A percentile compares a stretch with the other conserved stretches of the same genome.
Conservation (phyloP, 345 rosid genomes). For the Barbarea vulgaris region DNA sequence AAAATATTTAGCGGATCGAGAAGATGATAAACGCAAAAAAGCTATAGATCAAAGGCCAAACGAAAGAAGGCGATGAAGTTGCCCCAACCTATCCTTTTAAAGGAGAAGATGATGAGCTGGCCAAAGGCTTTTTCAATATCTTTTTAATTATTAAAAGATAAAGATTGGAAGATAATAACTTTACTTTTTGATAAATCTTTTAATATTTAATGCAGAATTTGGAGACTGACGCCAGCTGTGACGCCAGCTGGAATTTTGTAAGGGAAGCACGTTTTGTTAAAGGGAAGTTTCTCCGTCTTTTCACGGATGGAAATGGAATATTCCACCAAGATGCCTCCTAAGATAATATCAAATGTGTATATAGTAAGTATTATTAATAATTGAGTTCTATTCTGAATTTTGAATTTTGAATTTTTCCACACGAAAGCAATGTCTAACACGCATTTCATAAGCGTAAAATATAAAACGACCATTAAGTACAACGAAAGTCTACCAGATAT, state of each 20-base stretch:
- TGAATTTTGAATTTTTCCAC: not conserved
- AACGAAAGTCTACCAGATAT: slow-evolving; percentile 21
- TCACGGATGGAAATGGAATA: slow-evolving; percentile 17
- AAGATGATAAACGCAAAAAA: slow-evolving; percentile 1
- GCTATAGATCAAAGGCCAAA: slow-evolving; percentile 3
- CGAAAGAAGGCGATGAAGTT: slow-evolving; percentile 38
- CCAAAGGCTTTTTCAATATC: not conserved
- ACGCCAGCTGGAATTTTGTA: slow-evolving; percentile 28
- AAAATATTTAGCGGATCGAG: slow-evolving; percentile 39
- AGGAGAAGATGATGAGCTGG: slow-evolving; percentile 37
- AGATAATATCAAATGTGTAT: slow-evolving; percentile 10
- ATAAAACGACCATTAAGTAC: not conserved
- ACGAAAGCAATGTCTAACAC: slow-evolving; percentile 29
- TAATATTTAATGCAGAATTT: not conserved
- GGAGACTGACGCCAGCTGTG: slow-evolving; percentile 21
- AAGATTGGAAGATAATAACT: slow-evolving; percentile 9
- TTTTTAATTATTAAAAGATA: not conserved
- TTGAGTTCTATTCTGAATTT: not conserved
- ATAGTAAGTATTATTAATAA: not conserved
- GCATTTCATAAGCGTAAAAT: not conserved
- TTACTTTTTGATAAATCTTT: slow-evolving; percentile 15
- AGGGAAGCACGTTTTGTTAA: slow-evolving; percentile 24
- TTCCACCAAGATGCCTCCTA: slow-evolving; percentile 31
- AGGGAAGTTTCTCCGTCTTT: slow-evolving; percentile 18
- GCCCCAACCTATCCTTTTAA: slow-evolving; percentile 19